Evolutionary conservation across 2,329 filamentous ascomycete species (phyloP).

Genomic region (Aspergillus fumigatiaffinis): DNA sequence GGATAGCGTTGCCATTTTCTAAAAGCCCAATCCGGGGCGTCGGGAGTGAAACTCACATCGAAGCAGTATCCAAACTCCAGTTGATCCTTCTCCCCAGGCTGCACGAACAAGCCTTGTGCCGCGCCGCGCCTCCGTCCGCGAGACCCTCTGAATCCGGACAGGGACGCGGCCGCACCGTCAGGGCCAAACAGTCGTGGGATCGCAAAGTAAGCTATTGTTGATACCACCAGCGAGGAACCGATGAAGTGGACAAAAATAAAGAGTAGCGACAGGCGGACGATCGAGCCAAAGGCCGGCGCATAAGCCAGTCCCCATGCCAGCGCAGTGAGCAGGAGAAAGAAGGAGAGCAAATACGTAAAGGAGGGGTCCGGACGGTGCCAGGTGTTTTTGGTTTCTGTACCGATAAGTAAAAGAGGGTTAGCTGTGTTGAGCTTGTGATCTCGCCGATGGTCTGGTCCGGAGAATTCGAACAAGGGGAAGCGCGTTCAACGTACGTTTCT

Average conservation of each 20-base stretch:
- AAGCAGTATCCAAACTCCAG: slow-evolving; percentile 70
- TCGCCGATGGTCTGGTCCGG: not conserved
- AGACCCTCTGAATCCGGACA: slow-evolving; percentile 44
- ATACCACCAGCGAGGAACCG: slow-evolving; percentile 55
- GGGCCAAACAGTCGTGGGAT: slow-evolving; percentile 60
- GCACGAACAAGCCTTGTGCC: slow-evolving; percentile 56
- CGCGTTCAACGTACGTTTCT: slow-evolving; percentile 37
- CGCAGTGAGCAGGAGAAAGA: slow-evolving; percentile 58
- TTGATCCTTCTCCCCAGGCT: slow-evolving; percentile 53
- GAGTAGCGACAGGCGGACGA: slow-evolving; percentile 45
- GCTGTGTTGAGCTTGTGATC: not conserved
- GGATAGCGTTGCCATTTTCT: not conserved
- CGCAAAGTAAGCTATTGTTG: slow-evolving; percentile 61
- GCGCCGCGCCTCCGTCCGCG: slow-evolving; percentile 47
- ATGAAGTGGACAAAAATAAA: slow-evolving; percentile 59
- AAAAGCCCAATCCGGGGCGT: not conserved
- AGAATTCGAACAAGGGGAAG: not conserved
- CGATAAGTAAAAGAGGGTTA: not conserved
- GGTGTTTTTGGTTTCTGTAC: slow-evolving; percentile 63
- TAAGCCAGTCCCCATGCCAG: slow-evolving; percentile 58
- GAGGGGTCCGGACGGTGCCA: slow-evolving; percentile 67
- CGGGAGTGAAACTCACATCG: slow-evolving; percentile 48
- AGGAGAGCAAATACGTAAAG: slow-evolving; percentile 65
- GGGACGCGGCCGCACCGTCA: slow-evolving; percentile 41
- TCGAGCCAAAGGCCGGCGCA: slow-evolving; percentile 44